Conservation (phyloP, 2,329 filamentous ascomycete species). For the Pseudocercospora eumusae region DNA sequence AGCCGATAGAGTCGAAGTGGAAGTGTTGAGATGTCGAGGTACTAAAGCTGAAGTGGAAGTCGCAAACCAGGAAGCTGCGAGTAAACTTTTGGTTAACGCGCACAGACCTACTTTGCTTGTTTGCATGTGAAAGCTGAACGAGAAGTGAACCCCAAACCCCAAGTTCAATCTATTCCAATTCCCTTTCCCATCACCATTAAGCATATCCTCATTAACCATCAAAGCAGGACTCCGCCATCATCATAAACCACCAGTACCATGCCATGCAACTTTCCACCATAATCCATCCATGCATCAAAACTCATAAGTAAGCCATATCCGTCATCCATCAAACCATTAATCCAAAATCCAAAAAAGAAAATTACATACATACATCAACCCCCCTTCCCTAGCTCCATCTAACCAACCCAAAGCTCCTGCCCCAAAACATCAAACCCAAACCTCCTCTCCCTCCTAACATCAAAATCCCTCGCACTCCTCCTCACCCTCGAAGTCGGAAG, state of each 20-base stretch:
- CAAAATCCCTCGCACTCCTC: constrained; percentile 5
- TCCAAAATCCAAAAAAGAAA: background rate
- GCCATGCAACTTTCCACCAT: background rate
- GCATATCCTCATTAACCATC: background rate
- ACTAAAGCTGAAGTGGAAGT: too few relatives aligned
- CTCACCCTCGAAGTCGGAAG: background rate
- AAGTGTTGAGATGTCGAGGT: too few relatives aligned
- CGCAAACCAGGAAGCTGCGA: too few relatives aligned
- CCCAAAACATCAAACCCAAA: background rate
- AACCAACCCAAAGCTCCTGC: constrained; percentile 6
- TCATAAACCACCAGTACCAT: background rate
- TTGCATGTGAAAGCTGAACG: too few relatives aligned
- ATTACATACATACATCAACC: background rate
- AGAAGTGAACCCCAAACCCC: too few relatives aligned
- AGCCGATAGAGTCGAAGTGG: too few relatives aligned
- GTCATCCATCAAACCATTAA: background rate
- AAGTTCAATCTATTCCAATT: background rate
- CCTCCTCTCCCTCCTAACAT: background rate
- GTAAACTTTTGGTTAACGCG: too few relatives aligned
- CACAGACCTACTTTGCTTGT: too few relatives aligned
- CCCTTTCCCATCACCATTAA: background rate
- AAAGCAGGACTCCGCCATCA: background rate
- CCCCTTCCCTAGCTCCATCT: too few relatives aligned
- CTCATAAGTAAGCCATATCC: too few relatives aligned
- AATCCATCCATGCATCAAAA: background rate